phyloP scores from a whole-genome alignment of 2,329 filamentous ascomycete species.

The Colletotrichum caudatum region DNA sequence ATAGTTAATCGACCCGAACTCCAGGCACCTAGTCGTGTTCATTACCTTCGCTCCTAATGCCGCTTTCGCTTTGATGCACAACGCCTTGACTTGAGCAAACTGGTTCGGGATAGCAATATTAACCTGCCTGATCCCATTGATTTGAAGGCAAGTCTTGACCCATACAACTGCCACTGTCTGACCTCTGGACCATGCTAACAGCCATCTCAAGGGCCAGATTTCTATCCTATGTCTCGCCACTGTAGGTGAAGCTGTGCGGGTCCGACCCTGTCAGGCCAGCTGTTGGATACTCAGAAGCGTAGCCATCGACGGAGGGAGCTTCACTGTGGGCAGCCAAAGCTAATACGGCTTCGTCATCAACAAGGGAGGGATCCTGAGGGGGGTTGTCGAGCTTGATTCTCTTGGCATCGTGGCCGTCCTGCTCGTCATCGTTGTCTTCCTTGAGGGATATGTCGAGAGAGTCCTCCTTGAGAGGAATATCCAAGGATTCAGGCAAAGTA shows the following conservation, averaged over 20 bases:
- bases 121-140: not conserved
- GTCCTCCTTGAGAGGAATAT: constrained; percentile 36
- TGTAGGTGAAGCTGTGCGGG: constrained; percentile 54
- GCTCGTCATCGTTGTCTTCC: constrained; percentile 47
- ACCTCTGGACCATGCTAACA: not conserved
- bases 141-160: constrained; percentile 44
- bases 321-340: constrained; percentile 60
- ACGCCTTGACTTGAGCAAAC: constrained; percentile 29
- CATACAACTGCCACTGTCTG: not conserved
- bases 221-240: constrained; percentile 51
- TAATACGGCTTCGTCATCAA: constrained; percentile 63
- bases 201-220: not conserved
- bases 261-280: constrained; percentile 31
- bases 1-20: constrained; percentile 13
- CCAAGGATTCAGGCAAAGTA: constrained; percentile 30
- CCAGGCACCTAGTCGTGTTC: constrained; percentile 35
- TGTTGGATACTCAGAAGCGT: constrained; percentile 57
- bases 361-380: constrained; percentile 52
- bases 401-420: constrained; percentile 37
- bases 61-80: constrained; percentile 35
- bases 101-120: constrained; percentile 3
- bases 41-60: constrained; percentile 34
- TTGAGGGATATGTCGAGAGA: constrained; percentile 46
- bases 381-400: constrained; percentile 50
- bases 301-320: constrained; percentile 52